phyloP scores from a whole-genome alignment of 345 rosid species.

The Citrus mangshanensis region DNA sequence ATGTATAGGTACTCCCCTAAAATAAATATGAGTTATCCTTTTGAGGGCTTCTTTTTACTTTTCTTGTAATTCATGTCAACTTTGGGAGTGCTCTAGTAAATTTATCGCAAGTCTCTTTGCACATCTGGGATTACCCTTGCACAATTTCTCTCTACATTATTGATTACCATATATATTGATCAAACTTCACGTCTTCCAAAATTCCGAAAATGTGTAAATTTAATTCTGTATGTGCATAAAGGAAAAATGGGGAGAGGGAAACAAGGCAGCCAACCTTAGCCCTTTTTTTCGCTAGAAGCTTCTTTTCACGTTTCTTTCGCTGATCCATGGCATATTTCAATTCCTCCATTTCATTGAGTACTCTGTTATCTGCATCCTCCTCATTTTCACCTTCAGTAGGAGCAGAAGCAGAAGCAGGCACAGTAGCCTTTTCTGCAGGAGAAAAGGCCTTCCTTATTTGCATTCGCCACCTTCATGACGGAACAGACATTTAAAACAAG shows the following conservation, averaged over 20 bases:
- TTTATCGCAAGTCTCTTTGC: neutral
- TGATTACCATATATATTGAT: neutral
- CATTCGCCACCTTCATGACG: slow-evolving; percentile 77
- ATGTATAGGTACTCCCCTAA: neutral
- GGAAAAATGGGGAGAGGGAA: neutral
- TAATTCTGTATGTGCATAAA: neutral
- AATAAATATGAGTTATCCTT: neutral
- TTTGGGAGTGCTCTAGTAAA: neutral
- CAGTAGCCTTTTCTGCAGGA: slow-evolving; percentile 55
- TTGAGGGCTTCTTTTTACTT: neutral
- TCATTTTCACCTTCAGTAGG: slow-evolving; percentile 36
- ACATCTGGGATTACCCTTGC: neutral
- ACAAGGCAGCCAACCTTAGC: slow-evolving; percentile 57
- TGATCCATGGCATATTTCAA: slow-evolving; percentile 65
- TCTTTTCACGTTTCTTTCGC: slow-evolving; percentile 78
- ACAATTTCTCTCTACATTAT: neutral
- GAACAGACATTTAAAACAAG: neutral
- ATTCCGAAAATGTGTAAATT: neutral
- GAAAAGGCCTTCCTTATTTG: slow-evolving; percentile 68
- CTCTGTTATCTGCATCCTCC: slow-evolving; percentile 75
- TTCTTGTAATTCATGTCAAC: neutral
- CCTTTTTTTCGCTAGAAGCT: slow-evolving; percentile 65
- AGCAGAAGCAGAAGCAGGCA: slow-evolving; percentile 27
- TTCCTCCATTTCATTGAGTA: slow-evolving; percentile 95
- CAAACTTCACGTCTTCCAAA: neutral